Evolutionary conservation across 2,329 filamentous ascomycete genomes (phyloP), one percentile per base, ranked within the genome.

Genomic region (Xylariaceae sp.): DNA sequence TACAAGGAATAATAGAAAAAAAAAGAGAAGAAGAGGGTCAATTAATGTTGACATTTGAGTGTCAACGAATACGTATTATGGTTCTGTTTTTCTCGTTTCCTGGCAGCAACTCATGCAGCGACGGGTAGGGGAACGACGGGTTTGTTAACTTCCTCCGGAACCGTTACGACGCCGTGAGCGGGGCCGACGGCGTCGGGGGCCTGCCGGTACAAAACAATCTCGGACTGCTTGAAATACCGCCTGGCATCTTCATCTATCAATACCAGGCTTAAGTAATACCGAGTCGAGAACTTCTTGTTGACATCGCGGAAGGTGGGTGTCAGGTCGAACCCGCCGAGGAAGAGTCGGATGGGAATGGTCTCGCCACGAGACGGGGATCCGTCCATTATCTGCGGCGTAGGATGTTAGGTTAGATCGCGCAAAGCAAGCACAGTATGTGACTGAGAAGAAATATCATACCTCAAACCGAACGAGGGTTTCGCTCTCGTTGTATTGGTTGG

Each of bases 401-500:
- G 55, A 44, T 58, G 51, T 59, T 42, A 59, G 50, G 51, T 59
- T 42, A 59, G 50, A 29, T 41, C 44, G 30, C 26, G 34, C n/a
- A 50, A 37, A 50, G 39, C 3, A 19, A 40, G 40, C 9, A 30
- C 27, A 30, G 26, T 29, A 3, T 11, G n/a, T 34, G n/a, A 26
- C 12, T 41, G 35, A 45, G 27, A 27, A 37, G 19, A 19, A 1
- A 19, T 19, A 9, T n/a, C 50, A 37, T 72, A 89, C 87, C 83
- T 99, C 94, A 66, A 99, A 99, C 62, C 95, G 85, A 54, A 99
- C 94, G 65, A 99, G 76, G 2, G 94, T 99, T 75, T 99, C 94
- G 74, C 91, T 97, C 77, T 99, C 95, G 71, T 99, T 99, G 76
- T 99, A 99, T 73, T 99, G 95, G 71, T 99, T 99, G 5, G 94